Evolutionary conservation across 441 rosid species (phyloP).

Genomic region (Adansonia grandidieri): DNA sequence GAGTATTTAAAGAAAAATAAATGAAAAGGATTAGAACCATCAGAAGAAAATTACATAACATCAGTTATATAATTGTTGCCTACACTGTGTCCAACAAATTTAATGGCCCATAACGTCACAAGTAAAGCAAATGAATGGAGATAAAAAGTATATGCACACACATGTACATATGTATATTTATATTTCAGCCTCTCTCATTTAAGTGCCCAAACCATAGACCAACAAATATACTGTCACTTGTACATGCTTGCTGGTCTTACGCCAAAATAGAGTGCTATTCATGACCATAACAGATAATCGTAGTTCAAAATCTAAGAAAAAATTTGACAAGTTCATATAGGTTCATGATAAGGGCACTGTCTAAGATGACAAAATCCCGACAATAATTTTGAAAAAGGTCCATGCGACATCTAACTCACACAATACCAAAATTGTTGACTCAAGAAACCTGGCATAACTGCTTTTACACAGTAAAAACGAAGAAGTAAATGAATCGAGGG

Average conservation of each 20-base stretch:
- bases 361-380: background rate
- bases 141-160: background rate
- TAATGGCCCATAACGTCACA: background rate
- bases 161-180: background rate
- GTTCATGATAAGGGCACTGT: background rate
- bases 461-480: background rate
- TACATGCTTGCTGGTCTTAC: background rate
- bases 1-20: background rate
- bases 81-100: conserved; percentile 2
- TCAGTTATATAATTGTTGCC: conserved; percentile 1
- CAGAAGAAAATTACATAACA: background rate
- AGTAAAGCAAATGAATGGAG: background rate
- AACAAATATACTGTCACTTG: background rate
- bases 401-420: background rate
- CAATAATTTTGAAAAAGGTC: background rate
- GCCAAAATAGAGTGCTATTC: background rate
- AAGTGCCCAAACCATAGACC: background rate
- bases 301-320: background rate
- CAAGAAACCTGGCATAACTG: background rate
- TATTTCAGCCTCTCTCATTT: background rate
- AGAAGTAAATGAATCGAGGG: conserved; percentile 16
- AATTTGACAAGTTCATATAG: background rate
- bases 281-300: background rate
- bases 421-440: background rate
- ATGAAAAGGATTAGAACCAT: background rate